Conservation (phyloP, 805 yeast genomes). For the Spathaspora girioi region DNA sequence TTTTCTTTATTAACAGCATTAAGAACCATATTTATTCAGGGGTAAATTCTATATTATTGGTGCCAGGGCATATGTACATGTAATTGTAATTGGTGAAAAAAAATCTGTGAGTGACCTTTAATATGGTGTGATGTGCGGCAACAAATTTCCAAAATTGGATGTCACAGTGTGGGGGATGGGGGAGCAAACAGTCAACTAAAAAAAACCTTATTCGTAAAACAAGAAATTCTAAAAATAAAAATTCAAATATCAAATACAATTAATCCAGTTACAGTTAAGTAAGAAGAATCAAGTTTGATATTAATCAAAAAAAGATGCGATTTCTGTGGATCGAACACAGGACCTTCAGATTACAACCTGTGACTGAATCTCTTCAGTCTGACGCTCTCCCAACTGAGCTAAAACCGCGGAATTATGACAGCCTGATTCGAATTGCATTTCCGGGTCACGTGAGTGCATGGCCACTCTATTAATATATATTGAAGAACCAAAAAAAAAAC, state of each 20-base stretch:
- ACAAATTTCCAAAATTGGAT: neutral
- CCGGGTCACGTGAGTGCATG: neutral
- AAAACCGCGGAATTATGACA: slow-evolving; percentile 19
- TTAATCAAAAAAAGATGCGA: slow-evolving; percentile 39
- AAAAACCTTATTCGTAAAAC: neutral
- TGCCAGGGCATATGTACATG: too few species aligned
- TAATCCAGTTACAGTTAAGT: too few species aligned
- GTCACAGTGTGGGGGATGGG: neutral
- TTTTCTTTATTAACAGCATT: neutral
- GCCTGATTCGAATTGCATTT: neutral
- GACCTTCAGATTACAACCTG: slow-evolving; percentile 65
- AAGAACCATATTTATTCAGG: too few species aligned
- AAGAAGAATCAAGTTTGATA: neutral
- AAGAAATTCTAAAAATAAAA: too few species aligned
- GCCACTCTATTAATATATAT: too few species aligned
- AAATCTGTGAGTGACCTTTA: neutral
- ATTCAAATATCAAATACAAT: too few species aligned
- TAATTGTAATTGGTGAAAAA: neutral
- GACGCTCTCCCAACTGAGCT: slow-evolving; percentile 39
- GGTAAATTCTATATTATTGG: too few species aligned
- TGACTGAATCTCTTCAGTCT: slow-evolving; percentile 33
- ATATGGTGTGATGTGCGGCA: neutral
- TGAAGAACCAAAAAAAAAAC: too few species aligned
- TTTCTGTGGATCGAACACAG: slow-evolving; percentile 84
- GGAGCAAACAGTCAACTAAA: neutral